phyloP scores from a whole-genome alignment of 2,329 filamentous ascomycete genomes.

The Endothia cerciana region DNA sequence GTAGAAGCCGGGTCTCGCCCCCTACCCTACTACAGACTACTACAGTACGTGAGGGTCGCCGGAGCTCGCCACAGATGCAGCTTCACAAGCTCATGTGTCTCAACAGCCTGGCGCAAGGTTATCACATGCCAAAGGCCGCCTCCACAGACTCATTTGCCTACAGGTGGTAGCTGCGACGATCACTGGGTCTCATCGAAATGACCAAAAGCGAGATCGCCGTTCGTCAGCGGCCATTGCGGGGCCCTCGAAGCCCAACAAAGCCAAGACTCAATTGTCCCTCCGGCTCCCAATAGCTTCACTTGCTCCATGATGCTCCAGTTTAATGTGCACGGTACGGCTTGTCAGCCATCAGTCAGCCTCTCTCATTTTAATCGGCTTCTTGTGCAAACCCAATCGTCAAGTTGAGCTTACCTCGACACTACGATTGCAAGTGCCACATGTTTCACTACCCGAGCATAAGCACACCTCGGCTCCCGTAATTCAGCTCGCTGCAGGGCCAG shows the following conservation, averaged over 20 bases:
- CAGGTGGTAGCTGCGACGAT: neutral
- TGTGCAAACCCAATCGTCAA: constrained; percentile 17
- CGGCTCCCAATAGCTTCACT: neutral
- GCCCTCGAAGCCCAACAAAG: neutral
- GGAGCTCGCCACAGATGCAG: neutral
- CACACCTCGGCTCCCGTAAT: constrained; percentile 19
- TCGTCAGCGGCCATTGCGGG: constrained; percentile 3
- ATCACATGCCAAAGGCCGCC: neutral
- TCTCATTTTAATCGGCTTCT: constrained; percentile 4
- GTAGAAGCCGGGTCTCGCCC: neutral
- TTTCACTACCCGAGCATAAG: constrained; percentile 27
- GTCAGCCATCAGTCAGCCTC: neutral
- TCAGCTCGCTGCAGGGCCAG: constrained; percentile 9
- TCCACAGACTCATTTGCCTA: constrained; percentile 11
- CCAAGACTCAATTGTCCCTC: neutral
- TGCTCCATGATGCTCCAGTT: constrained; percentile 3
- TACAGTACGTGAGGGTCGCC: neutral
- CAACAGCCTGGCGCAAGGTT: neutral
- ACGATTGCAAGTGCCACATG: constrained; percentile 22
- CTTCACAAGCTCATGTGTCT: neutral
- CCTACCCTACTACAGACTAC: neutral
- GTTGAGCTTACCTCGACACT: constrained; percentile 17
- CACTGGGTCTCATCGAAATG: constrained; percentile 10
- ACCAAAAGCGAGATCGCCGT: constrained; percentile 6
- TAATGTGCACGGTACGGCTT: constrained; percentile 5